phyloP scores from a whole-genome alignment of 495 filamentous ascomycete genomes.

The Cudoniella acicularis region DNA sequence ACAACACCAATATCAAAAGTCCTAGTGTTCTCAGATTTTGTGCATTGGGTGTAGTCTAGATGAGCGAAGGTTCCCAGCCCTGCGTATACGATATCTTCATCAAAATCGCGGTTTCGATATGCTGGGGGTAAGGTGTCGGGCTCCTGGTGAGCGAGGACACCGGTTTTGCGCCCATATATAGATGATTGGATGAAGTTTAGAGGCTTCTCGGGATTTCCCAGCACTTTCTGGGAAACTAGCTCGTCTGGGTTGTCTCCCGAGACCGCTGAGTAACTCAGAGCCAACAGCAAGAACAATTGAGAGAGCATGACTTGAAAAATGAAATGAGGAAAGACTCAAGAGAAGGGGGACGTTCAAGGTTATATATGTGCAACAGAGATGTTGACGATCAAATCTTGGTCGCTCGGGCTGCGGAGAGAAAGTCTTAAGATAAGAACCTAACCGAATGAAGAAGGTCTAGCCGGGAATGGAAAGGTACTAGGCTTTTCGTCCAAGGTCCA shows the following conservation, averaged over 20 bases:
- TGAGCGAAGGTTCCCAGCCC: slow-evolving; percentile 23
- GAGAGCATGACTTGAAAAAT: background rate
- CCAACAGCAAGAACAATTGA: background rate
- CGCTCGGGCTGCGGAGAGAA: too few species aligned
- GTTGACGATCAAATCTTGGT: too few species aligned
- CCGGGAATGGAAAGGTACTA: background rate
- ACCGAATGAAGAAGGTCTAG: background rate
- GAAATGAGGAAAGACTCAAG: background rate
- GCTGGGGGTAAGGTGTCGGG: slow-evolving; percentile 13
- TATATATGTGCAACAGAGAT: too few species aligned
- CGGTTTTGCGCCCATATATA: slow-evolving; percentile 11
- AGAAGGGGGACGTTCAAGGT: too few species aligned
- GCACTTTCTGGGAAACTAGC: background rate
- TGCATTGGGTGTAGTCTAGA: slow-evolving; percentile 22
- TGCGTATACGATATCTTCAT: background rate
- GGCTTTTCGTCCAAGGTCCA: too few species aligned
- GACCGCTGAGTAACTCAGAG: background rate
- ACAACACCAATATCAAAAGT: slow-evolving; percentile 27
- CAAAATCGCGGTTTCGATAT: slow-evolving; percentile 1
- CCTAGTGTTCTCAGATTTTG: slow-evolving; percentile 7
- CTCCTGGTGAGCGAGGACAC: background rate
- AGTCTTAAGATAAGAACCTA: too few species aligned
- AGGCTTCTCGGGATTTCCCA: background rate
- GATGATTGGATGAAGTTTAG: slow-evolving; percentile 19
- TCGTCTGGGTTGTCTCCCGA: background rate